Base-by-base conservation (phyloP, 177 flowering plant species). In the Vitis hybrid region DNA sequence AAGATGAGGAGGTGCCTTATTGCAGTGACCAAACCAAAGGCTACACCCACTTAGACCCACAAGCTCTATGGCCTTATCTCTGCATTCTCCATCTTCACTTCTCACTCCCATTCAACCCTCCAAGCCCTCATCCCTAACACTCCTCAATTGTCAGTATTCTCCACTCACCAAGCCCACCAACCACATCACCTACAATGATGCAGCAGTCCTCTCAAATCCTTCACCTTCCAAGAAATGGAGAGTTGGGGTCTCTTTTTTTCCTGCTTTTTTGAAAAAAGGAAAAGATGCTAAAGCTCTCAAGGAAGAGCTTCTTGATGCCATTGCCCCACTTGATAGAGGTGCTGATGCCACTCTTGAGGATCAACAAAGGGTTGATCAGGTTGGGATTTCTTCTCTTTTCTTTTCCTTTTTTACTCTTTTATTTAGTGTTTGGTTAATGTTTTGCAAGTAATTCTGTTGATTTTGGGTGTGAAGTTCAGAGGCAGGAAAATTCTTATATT, bases 271-370 rank as follows among this genome's bases (percentile, higher is more conserved):
- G 74, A 84, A 78, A 52, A 85, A 80, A 52, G 78, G 79, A 6
- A 89, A 89, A 64, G 86, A 87, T 69, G 81, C 75, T 11, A 79
- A 80, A 11, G 23, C 80, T 45, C 81, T 91, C 74, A 94, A 94
- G 70, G 77, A 85, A 21, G 90, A 94, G 82, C 96, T 94, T 69
- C 84, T 94, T 4, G 84, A 87, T 0, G 90, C 93, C 56, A 87
- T 94, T 63, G 80, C 76, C 0, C 86, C 88, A 8, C 96, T 94
- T 34, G 96, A 94, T 79, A 88, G 97, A 2, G 98, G 98, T 15
- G 97, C 98, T 0, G 87, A 87, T 10, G 98, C 98, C 59, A 73
- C 93, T 48, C 84, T 89, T 19, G 92, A 91, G 50, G 94, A 89
- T 64, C 95, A 85, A 70, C 79, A 85, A 63, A 77, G 55, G 17